A percentile compares a stretch with the other conserved stretches of the same genome.
These are phyloP conservation scores for Yarrowia bubula DNA, from an alignment of 805 yeast species.

Conservation along the genomic window DNA sequence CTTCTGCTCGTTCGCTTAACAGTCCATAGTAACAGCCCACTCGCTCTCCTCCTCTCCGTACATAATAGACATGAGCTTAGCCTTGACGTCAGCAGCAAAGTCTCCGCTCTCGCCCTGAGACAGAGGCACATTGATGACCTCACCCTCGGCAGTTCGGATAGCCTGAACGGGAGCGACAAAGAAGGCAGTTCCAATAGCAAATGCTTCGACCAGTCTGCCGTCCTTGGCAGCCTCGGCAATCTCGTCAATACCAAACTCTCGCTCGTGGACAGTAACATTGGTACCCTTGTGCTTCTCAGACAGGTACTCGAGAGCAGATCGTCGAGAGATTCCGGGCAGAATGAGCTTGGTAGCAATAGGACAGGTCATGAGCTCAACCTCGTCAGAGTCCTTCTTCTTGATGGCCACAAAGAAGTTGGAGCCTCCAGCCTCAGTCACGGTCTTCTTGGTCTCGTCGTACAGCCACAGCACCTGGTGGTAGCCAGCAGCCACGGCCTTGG, in stretches of 20 bases:
- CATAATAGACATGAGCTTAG: conserved; percentile 10
- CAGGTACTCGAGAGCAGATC: conserved; percentile 74
- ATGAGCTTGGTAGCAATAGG: conserved; percentile 91
- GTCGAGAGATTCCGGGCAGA: conserved; percentile 94
- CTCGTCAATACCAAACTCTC: conserved; percentile 78
- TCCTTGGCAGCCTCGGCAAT: conserved; percentile 70
- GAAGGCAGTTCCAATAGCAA: conserved; percentile 98
- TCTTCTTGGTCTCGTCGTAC: conserved; percentile 79
- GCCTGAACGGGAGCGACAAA: conserved; percentile 89
- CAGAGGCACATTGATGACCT: conserved; percentile 21
- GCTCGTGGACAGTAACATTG: conserved; percentile 82
- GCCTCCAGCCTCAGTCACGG: conserved; percentile 91
- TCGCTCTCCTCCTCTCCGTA: conserved; percentile 26
- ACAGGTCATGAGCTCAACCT: conserved; percentile 89
- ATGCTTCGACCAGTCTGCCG: conserved; percentile 88
- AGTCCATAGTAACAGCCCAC: conserved; percentile 20
- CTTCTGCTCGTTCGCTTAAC: neutral
- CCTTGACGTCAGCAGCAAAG: conserved; percentile 25
- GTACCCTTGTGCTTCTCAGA: conserved; percentile 68
- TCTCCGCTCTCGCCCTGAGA: conserved; percentile 11
- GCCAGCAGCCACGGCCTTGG: conserved; percentile 85
- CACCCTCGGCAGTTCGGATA: conserved; percentile 42
- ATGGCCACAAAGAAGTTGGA: conserved; percentile 93
- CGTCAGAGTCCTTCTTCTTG: conserved; percentile 60
- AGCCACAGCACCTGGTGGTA: conserved; percentile 96